Percentiles rank a stretch among this genome's conserved stretches.
These are phyloP conservation scores for Zymoseptoria tritici DNA, from an alignment of 2,329 filamentous ascomycete genomes.

Conservation along the genomic window DNA sequence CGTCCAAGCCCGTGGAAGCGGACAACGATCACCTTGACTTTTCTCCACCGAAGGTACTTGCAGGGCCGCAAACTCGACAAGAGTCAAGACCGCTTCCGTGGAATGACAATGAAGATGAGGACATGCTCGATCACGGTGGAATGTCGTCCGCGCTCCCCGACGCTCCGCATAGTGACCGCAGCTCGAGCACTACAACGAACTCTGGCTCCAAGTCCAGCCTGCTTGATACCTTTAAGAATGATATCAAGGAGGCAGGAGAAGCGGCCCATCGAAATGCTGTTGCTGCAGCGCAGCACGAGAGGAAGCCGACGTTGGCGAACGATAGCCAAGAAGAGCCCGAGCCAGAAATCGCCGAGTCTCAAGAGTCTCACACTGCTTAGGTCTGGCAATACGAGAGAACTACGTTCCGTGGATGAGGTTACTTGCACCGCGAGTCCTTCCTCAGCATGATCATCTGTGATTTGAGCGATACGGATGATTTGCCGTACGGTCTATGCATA, in stretches of 20 bases:
- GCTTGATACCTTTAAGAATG: neutral
- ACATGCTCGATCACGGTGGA: conserved; percentile 12
- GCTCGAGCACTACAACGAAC: neutral
- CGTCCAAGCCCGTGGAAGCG: neutral
- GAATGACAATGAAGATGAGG: conserved; percentile 7
- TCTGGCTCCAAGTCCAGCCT: neutral
- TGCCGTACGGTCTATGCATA: neutral
- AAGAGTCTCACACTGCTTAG: neutral
- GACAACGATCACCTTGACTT: neutral
- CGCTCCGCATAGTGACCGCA: too few relatives aligned
- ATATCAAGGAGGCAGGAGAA: neutral
- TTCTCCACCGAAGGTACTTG: neutral
- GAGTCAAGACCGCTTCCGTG: neutral
- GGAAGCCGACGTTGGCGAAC: neutral
- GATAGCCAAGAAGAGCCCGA: neutral
- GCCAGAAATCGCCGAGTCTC: neutral
- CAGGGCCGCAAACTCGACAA: neutral
- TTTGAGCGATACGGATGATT: neutral
- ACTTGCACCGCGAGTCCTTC: neutral
- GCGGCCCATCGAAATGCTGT: neutral
- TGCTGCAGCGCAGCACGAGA: neutral
- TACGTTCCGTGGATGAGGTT: neutral
- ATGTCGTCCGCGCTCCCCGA: neutral
- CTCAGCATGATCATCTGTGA: neutral
- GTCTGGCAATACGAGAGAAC: neutral